Conservation (phyloP, 139 green algal species). For the Chloropicon primus region DNA sequence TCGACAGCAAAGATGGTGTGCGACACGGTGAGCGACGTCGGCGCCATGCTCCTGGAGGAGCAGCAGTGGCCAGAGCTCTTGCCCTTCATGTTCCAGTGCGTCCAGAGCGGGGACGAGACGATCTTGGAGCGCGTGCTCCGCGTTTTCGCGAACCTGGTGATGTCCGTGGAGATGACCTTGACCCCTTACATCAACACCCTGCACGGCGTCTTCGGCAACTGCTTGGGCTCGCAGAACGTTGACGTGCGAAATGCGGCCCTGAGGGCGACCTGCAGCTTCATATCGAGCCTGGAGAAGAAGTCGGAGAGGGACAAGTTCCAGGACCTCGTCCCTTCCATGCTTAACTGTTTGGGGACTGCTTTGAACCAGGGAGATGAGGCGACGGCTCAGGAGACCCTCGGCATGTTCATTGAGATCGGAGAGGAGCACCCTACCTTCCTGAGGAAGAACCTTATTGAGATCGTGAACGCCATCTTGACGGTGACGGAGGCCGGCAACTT, state of each 20-base stretch:
- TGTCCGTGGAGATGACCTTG: constrained; percentile 45
- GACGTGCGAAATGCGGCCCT: constrained; percentile 62
- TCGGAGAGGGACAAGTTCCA: constrained; percentile 12
- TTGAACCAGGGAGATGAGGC: constrained; percentile 55
- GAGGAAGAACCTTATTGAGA: constrained; percentile 54
- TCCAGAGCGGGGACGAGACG: constrained; percentile 28
- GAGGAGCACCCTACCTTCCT: constrained; percentile 84
- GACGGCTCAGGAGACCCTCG: constrained; percentile 67
- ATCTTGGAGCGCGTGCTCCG: constrained; percentile 22
- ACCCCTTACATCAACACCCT: constrained; percentile 27
- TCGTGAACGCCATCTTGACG: constrained; percentile 75
- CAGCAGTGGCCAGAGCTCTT: constrained; percentile 81
- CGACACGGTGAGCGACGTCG: constrained; percentile 43
- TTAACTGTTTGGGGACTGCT: constrained; percentile 60
- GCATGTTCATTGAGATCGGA: constrained; percentile 86
- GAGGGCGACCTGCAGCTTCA: constrained; percentile 48
- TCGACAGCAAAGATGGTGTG: constrained; percentile 41
- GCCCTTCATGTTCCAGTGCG: constrained; percentile 72
- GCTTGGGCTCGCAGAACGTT: constrained; percentile 3
- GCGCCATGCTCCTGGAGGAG: neutral
- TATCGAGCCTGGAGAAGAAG: constrained; percentile 25
- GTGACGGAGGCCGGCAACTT: constrained; percentile 29
- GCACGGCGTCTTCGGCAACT: constrained; percentile 21
- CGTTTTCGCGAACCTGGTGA: constrained; percentile 57
- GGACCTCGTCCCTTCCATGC: constrained; percentile 61